These are phyloP conservation scores for Mortierella sp. DNA, from an alignment of 371 early-diverging fungal species.

Conservation along the genomic window DNA sequence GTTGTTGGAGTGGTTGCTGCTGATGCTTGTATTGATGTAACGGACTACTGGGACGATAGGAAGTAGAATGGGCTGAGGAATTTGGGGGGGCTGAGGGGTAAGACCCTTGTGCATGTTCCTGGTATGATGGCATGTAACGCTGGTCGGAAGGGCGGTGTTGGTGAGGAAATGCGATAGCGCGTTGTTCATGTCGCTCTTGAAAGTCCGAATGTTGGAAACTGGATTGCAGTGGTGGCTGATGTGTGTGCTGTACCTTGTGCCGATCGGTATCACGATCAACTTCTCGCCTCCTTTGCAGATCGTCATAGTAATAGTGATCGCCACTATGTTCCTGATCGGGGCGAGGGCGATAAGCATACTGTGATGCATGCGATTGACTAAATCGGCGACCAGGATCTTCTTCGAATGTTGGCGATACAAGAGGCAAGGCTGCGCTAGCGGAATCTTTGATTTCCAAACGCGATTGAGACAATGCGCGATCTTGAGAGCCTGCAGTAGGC, in stretches of 20 bases:
- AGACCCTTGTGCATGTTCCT: background rate
- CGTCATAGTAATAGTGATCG: conserved; percentile 3
- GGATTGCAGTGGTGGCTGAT: background rate
- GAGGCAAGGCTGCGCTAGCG: background rate
- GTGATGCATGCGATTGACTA: background rate
- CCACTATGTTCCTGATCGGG: background rate
- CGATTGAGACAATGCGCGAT: conserved; percentile 5
- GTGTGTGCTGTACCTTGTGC: background rate
- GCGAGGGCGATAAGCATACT: conserved; percentile 2
- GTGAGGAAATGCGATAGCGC: background rate
- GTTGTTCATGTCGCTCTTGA: background rate
- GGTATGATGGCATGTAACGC: background rate
- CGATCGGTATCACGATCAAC: background rate
- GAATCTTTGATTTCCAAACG: conserved; percentile 8
- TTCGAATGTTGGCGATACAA: conserved; percentile 1
- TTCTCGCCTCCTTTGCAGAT: background rate
- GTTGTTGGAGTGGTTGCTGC: conserved; percentile 7
- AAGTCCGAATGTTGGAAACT: background rate
- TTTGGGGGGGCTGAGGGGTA: too few species aligned
- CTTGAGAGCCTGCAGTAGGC: conserved; percentile 1
- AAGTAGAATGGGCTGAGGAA: background rate
- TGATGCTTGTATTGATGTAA: background rate
- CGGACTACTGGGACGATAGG: background rate
- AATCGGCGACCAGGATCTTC: background rate
- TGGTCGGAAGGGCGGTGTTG: background rate